Percentiles rank a stretch among this genome's conserved stretches.
These are phyloP conservation scores for Schwanniomyces pseudopolymorphus DNA, from an alignment of 805 yeast genomes.

Conservation along the genomic window DNA sequence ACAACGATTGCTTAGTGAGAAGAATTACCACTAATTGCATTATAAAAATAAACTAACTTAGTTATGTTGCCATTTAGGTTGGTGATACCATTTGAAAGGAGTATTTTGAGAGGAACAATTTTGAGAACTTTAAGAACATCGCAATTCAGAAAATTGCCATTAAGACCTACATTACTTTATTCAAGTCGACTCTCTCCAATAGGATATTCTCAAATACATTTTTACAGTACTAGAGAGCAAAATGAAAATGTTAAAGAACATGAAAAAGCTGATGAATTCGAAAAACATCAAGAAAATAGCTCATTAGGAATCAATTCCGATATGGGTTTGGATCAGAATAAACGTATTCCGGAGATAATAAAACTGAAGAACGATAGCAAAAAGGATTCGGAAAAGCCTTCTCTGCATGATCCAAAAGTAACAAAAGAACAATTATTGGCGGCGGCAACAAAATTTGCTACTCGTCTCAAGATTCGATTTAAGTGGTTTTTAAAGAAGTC, in stretches of 20 bases:
- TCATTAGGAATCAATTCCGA: background rate
- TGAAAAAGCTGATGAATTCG: background rate
- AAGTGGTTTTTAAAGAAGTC: slow-evolving; percentile 78
- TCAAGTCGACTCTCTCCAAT: background rate
- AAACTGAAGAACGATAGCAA: background rate
- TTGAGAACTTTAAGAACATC: background rate
- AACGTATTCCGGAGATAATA: background rate
- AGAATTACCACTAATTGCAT: background rate
- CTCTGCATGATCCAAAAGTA: background rate
- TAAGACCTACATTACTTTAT: background rate
- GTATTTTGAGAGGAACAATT: background rate
- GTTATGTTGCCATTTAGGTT: background rate
- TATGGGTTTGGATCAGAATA: background rate
- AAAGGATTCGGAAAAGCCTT: background rate
- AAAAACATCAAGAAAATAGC: background rate
- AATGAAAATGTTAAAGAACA: background rate
- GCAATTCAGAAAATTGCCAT: background rate
- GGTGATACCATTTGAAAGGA: background rate
- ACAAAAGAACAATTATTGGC: slow-evolving; percentile 26
- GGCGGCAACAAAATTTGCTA: slow-evolving; percentile 26
- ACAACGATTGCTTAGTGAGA: background rate
- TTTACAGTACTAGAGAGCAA: background rate
- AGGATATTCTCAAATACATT: background rate
- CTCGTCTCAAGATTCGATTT: slow-evolving; percentile 36
- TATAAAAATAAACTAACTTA: background rate